Evolutionary conservation across 805 yeast genomes (phyloP).

Genomic region (Hanseniaspora occidentalis): DNA sequence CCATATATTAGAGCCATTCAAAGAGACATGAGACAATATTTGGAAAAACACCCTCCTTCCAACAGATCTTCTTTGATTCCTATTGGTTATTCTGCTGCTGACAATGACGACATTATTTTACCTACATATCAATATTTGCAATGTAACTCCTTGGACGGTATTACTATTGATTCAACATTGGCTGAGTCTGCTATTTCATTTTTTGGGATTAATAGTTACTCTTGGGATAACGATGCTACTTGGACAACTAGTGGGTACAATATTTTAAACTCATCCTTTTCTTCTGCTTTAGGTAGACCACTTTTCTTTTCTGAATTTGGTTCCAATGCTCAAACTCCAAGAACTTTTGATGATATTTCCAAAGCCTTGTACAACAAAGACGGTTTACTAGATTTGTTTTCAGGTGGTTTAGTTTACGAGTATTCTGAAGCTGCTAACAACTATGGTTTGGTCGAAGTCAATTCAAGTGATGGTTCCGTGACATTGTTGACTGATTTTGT

Average conservation of each 20-base stretch:
- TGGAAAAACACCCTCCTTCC: conserved; percentile 38
- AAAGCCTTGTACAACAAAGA: conserved; percentile 43
- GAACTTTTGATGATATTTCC: conserved; percentile 73
- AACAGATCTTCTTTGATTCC: conserved; percentile 56
- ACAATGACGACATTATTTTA: conserved; percentile 52
- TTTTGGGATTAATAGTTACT: conserved; percentile 77
- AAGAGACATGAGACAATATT: conserved; percentile 82
- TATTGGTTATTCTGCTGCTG: conserved; percentile 95
- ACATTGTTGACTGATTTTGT: conserved; percentile 36
- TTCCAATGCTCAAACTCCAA: conserved; percentile 64
- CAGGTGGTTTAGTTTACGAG: conserved; percentile 92
- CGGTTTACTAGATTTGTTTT: conserved; percentile 51
- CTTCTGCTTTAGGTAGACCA: conserved; percentile 46
- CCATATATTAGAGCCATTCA: conserved; percentile 79
- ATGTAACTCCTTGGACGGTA: conserved; percentile 52
- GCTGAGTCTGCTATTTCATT: conserved; percentile 67
- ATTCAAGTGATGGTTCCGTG: conserved; percentile 29
- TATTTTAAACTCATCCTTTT: conserved; percentile 40
- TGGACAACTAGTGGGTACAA: conserved; percentile 64
- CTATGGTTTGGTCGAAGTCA: conserved; percentile 62
- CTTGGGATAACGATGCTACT: conserved; percentile 56
- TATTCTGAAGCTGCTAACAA: conserved; percentile 64
- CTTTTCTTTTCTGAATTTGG: conserved; percentile 70
- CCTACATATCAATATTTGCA: conserved; percentile 72
- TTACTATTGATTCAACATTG: conserved; percentile 29